Percentiles rank a stretch among this genome's conserved stretches.
Conservation (phyloP, 768 basidiomycete genomes). For the Pilatotrama ljubarskyi region DNA sequence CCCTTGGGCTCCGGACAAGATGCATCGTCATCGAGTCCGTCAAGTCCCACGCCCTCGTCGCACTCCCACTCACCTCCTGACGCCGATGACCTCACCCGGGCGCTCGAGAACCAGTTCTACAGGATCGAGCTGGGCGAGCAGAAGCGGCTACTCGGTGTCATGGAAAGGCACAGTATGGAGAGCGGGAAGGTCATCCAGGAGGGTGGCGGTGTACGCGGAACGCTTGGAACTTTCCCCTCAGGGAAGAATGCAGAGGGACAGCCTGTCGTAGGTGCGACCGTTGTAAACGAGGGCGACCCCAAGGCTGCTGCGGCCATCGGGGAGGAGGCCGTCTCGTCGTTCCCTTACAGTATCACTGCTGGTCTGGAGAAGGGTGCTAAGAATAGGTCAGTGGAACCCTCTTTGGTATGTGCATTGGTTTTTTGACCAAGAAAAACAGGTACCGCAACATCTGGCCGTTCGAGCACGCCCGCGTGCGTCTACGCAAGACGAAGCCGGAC, state of each 20-base stretch:
- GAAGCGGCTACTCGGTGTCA: conserved; percentile 81
- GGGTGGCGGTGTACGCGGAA: conserved; percentile 4
- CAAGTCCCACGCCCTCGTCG: conserved; percentile 4
- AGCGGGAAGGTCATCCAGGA: conserved; percentile 32
- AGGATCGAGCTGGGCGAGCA: conserved; percentile 91
- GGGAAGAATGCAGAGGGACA: conserved; percentile 8
- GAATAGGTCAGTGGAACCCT: conserved; percentile 66
- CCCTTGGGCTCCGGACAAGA: background rate
- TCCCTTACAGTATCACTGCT: conserved; percentile 93
- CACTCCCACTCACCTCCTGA: conserved; percentile 16
- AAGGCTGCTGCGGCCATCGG: background rate
- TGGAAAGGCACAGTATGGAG: conserved; percentile 86
- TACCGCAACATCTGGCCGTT: conserved; percentile 99
- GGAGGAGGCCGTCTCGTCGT: conserved; percentile 33
- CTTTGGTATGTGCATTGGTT: background rate
- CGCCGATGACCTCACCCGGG: conserved; percentile 68
- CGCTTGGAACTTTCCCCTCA: background rate
- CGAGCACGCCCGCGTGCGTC: conserved; percentile 87
- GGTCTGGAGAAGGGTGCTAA: conserved; percentile 93
- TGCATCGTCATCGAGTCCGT: conserved; percentile 1
- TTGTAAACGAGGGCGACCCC: background rate
- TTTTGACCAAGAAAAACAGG: conserved; percentile 38
- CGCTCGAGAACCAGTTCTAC: conserved; percentile 92
- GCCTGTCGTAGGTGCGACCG: conserved; percentile 12
- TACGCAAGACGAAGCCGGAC: conserved; percentile 41